These are phyloP conservation scores for Vaccinium macrocarpon DNA, from an alignment of 148 eudicot species.

Conservation along the genomic window DNA sequence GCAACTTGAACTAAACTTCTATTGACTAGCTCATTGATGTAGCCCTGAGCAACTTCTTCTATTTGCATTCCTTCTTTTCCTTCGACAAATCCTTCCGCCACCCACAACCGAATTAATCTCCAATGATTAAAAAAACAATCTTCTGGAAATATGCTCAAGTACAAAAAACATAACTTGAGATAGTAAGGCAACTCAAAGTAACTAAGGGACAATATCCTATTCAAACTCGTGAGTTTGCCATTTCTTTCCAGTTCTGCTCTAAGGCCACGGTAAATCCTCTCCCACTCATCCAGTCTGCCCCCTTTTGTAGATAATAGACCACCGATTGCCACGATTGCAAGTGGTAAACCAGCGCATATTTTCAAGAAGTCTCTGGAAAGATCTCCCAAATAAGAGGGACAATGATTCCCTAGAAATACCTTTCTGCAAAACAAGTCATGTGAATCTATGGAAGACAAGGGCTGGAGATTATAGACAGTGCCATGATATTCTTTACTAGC, in stretches of 20 bases:
- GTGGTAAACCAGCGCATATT: slow-evolving; percentile 16
- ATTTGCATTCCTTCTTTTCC: background rate
- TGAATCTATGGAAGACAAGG: background rate
- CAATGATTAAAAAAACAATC: background rate
- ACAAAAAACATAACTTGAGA: slow-evolving; percentile 6
- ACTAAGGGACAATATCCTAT: background rate
- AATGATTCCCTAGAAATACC: background rate
- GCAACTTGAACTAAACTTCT: background rate
- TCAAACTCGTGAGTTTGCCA: background rate
- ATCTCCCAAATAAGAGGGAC: slow-evolving; percentile 18
- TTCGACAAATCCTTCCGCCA: background rate
- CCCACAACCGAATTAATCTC: slow-evolving; percentile 13
- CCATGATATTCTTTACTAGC: background rate
- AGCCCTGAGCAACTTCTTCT: background rate
- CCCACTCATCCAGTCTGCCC: background rate
- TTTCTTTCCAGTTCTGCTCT: background rate
- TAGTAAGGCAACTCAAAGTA: background rate
- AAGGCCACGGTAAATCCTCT: background rate
- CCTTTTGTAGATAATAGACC: slow-evolving; percentile 9
- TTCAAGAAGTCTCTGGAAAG: slow-evolving; percentile 1
- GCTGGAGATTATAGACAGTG: background rate
- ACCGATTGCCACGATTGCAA: slow-evolving; percentile 21
- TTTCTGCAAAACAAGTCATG: slow-evolving; percentile 16
- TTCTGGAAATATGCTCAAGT: slow-evolving; percentile 16
- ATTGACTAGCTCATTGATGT: background rate